Conservation (phyloP, 2,329 filamentous ascomycete genomes). For the Didymella lethalis region DNA sequence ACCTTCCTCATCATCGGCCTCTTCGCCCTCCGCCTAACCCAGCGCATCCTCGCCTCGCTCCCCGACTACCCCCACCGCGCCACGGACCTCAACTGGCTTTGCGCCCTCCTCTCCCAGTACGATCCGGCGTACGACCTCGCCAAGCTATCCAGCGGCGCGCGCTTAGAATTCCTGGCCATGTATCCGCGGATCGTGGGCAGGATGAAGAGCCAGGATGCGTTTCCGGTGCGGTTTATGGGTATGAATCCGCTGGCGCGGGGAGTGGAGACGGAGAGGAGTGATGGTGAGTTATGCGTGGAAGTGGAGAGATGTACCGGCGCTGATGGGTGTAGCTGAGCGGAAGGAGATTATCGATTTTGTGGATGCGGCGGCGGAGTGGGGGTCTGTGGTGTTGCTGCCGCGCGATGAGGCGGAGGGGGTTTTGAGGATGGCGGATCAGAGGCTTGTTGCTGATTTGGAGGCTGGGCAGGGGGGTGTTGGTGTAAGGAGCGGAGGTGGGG, state of each 20-base stretch:
- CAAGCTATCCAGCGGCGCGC: conserved; percentile 24
- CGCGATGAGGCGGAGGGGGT: conserved; percentile 28
- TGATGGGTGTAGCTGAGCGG: conserved; percentile 21
- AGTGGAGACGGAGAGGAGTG: conserved; percentile 16
- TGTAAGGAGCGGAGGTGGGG: background rate
- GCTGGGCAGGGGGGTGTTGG: background rate
- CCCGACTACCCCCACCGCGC: conserved; percentile 24
- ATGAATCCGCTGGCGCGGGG: conserved; percentile 28
- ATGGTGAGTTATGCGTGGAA: conserved; percentile 23
- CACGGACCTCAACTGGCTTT: conserved; percentile 32
- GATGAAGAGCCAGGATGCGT: conserved; percentile 36
- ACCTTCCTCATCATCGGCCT: conserved; percentile 36
- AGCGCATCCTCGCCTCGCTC: conserved; percentile 27
- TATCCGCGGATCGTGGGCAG: conserved; percentile 30
- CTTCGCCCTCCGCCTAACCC: conserved; percentile 35
- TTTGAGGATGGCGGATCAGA: conserved; percentile 28
- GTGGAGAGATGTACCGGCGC: background rate
- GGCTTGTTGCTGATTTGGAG: conserved; percentile 28
- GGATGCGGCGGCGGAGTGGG: conserved; percentile 41
- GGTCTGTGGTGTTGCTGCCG: conserved; percentile 35
- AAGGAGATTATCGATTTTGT: conserved; percentile 34
- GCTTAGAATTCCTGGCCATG: conserved; percentile 24
- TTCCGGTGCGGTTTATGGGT: conserved; percentile 32
- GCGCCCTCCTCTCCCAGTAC: conserved; percentile 30
- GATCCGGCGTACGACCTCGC: conserved; percentile 25